Base-by-base conservation (phyloP, 495 filamentous ascomycete genomes). In the Neurospora sp. region DNA sequence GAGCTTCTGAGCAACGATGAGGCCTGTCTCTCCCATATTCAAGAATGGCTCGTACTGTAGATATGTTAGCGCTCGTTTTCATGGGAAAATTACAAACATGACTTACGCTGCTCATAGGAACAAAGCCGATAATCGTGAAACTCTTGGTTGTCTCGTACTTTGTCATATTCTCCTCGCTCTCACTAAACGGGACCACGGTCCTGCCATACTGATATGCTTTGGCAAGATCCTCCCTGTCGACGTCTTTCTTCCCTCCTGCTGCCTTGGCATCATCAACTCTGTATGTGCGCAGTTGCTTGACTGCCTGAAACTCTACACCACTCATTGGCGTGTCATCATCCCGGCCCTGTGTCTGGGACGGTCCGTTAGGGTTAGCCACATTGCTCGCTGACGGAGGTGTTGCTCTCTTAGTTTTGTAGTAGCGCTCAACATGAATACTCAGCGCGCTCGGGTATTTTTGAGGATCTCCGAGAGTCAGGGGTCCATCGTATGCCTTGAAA, bases 191-290 rank as follows among this genome's bases (percentile, higher is more conserved):
- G 1, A 98, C 94, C 1, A 93, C 93, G 1, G 95, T 97, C 45
- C 93, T 87, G 70, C 96, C 96, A 80, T 98, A 99, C 77, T 93
- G 91, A 77, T 96, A 99, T 0, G 96, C 96, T 78, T 93, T 97
- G 41, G 92, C 94, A 42, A 98, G 85, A 41, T 96, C 90, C 14
- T 96, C 94, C 39, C 88, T 89, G 9, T 90, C 89, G 39, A 99
- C 90, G 70, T 98, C 94, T 71, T 86, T 86, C 82, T 96, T 98
- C 5, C 92, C 92, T 39, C 93, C 93, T 2, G 90, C 87, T 14
- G 87, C 90, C 42, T 85, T 83, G 14, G 91, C 86, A 75, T 97
- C 93, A 38, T 88, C 84, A 73, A 98, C 87, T 76, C 92, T 89
- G 80, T 98, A 99, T 1, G 86, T 89, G 45, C 92, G 86, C n/a